Conservation (phyloP, 768 basidiomycete genomes). For the Candolleomyces eurysporus region DNA sequence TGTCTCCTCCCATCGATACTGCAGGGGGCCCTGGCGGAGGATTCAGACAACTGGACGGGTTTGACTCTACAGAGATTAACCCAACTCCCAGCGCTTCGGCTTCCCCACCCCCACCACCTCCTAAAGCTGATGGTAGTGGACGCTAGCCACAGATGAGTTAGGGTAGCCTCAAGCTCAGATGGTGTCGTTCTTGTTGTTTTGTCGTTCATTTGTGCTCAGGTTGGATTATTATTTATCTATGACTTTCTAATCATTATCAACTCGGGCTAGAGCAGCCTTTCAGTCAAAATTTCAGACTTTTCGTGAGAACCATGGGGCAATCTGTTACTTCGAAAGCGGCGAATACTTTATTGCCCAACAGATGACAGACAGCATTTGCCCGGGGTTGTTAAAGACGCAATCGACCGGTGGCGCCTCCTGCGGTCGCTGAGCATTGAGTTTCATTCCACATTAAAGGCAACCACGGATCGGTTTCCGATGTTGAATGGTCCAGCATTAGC, state of each 20-base stretch:
- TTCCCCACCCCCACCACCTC: neutral
- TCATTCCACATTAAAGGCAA: too few relatives aligned
- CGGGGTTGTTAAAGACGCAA: too few relatives aligned
- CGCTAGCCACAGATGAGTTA: neutral
- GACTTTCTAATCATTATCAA: neutral
- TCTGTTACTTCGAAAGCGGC: too few relatives aligned
- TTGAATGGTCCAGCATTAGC: too few relatives aligned
- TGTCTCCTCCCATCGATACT: neutral
- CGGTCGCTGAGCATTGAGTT: too few relatives aligned
- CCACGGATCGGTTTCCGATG: too few relatives aligned
- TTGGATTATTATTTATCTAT: conserved; percentile 1
- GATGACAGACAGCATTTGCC: too few relatives aligned
- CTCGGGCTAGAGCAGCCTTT: neutral
- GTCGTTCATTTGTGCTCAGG: neutral
- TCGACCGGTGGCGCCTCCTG: too few relatives aligned
- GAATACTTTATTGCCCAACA: too few relatives aligned
- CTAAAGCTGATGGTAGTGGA: neutral
- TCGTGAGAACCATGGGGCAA: too few relatives aligned
- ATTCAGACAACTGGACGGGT: conserved; percentile 6
- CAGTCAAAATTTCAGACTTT: neutral
- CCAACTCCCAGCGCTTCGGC: neutral
- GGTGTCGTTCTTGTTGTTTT: too few relatives aligned
- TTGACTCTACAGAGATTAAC: neutral
- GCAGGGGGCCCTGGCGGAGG: neutral
- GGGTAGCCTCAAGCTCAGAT: neutral